A percentile compares a stretch with the other conserved stretches of the same genome.
phyloP scores from a whole-genome alignment of 371 early-diverging fungal genomes.

The Mucor ambiguus region DNA sequence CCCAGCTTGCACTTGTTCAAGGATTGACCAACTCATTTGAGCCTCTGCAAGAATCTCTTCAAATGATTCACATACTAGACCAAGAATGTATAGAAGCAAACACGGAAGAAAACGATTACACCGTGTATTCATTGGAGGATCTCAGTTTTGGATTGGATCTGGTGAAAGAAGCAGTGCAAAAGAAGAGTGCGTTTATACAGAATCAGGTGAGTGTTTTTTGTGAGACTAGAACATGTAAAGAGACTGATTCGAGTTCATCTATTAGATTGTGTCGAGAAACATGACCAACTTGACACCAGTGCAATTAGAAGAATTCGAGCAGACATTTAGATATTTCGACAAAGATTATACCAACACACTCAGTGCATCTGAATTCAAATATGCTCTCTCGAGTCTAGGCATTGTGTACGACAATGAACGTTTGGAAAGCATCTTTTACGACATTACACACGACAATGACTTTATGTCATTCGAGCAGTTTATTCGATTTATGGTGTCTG shows the following conservation, averaged over 20 bases:
- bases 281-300: conserved; percentile 92
- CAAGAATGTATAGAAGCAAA: conserved; percentile 79
- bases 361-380: conserved; percentile 79
- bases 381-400: conserved; percentile 86
- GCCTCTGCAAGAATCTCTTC: conserved; percentile 57
- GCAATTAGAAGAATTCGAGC: conserved; percentile 92
- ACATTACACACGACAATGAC: conserved; percentile 62
- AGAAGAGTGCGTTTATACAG: conserved; percentile 89
- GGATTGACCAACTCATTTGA: conserved; percentile 34
- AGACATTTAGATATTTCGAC: conserved; percentile 90
- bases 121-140: conserved; percentile 88
- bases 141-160: conserved; percentile 84
- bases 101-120: conserved; percentile 93
- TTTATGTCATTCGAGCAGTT: conserved; percentile 87
- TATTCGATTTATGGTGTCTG: conserved; percentile 82
- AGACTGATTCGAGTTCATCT: not conserved
- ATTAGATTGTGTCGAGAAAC: conserved; percentile 80
- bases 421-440: conserved; percentile 66
- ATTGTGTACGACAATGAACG: conserved; percentile 78
- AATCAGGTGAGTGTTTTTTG: conserved; percentile 66
- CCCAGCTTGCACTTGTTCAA: conserved; percentile 74
- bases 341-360: conserved; percentile 77
- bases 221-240: too few relatives aligned
- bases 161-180: conserved; percentile 76
- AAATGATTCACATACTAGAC: conserved; percentile 65